Conservation (phyloP, 768 basidiomycete species). For the Sarcodon aspratus region DNA sequence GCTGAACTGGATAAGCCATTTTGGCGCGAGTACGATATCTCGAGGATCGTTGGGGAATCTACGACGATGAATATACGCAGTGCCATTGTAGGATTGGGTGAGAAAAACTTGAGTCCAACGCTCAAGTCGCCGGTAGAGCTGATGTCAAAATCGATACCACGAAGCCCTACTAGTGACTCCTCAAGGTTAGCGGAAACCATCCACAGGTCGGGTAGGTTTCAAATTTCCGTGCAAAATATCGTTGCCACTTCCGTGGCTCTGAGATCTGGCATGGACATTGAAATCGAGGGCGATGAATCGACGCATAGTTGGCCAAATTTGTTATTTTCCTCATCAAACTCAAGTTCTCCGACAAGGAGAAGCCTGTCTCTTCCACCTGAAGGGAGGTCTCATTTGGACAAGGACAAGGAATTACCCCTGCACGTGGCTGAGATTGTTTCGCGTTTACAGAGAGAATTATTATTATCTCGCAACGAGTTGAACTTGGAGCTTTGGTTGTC, state of each 20-base stretch:
- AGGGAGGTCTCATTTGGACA: conserved; percentile 1
- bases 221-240: conserved; percentile 66
- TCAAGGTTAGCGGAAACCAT: neutral
- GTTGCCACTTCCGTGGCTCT: conserved; percentile 60
- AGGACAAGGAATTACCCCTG: conserved; percentile 21
- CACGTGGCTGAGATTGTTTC: conserved; percentile 58
- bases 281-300: conserved; percentile 34
- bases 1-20: conserved; percentile 53
- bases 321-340: conserved; percentile 8
- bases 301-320: conserved; percentile 36
- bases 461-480: conserved; percentile 68
- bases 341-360: conserved; percentile 10
- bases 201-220: conserved; percentile 4
- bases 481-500: conserved; percentile 82
- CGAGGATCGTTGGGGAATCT: conserved; percentile 56
- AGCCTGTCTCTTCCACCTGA: conserved; percentile 11
- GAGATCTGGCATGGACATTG: conserved; percentile 58
- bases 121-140: neutral
- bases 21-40: conserved; percentile 55
- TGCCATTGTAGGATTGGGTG: conserved; percentile 35
- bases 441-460: conserved; percentile 61
- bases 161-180: neutral
- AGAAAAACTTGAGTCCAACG: conserved; percentile 5
- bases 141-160: neutral
- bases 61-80: conserved; percentile 56